Percentiles rank a stretch among this genome's conserved stretches.
Conservation (phyloP, 768 basidiomycete species). For the Neoboletus brunneissimus region DNA sequence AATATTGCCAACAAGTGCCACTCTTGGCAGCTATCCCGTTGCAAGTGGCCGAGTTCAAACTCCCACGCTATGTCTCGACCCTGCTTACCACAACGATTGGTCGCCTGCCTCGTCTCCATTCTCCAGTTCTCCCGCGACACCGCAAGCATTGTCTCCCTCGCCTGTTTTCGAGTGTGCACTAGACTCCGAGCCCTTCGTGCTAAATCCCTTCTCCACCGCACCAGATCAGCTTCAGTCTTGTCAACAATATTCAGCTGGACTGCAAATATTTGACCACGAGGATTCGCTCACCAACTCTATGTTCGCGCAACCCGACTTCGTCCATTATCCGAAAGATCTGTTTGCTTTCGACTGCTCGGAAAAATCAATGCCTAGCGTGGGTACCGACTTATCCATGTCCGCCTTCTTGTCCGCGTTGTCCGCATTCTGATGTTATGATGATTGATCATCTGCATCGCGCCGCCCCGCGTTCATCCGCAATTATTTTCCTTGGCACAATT, state of each 20-base stretch:
- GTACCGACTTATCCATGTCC: conserved; percentile 30
- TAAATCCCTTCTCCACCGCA: conserved; percentile 19
- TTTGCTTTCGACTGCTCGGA: conserved; percentile 26
- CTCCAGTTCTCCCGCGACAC: conserved; percentile 44
- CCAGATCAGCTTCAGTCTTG: conserved; percentile 14
- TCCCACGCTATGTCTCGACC: conserved; percentile 41
- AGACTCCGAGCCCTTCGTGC: conserved; percentile 20
- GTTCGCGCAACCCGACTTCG: conserved; percentile 23
- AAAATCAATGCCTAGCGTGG: conserved; percentile 23
- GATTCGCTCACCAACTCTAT: conserved; percentile 8
- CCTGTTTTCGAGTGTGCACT: conserved; percentile 23
- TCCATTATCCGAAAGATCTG: conserved; percentile 21
- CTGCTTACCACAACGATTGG: conserved; percentile 40
- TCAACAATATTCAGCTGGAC: conserved; percentile 20
- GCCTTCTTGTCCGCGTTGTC: conserved; percentile 33
- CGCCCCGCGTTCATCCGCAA: conserved; percentile 7
- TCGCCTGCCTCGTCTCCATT: conserved; percentile 41
- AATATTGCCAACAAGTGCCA: conserved; percentile 20
- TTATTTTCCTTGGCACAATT: not conserved
- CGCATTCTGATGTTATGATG: conserved; percentile 24
- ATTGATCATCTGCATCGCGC: not conserved
- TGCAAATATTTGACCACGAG: conserved; percentile 21
- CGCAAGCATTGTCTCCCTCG: conserved; percentile 35
- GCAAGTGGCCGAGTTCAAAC: conserved; percentile 24
- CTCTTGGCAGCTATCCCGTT: conserved; percentile 23